Evolutionary conservation across 805 yeast genomes (phyloP), one percentile per base, ranked within the genome.

Genomic region (Pichia cephalocereana): DNA sequence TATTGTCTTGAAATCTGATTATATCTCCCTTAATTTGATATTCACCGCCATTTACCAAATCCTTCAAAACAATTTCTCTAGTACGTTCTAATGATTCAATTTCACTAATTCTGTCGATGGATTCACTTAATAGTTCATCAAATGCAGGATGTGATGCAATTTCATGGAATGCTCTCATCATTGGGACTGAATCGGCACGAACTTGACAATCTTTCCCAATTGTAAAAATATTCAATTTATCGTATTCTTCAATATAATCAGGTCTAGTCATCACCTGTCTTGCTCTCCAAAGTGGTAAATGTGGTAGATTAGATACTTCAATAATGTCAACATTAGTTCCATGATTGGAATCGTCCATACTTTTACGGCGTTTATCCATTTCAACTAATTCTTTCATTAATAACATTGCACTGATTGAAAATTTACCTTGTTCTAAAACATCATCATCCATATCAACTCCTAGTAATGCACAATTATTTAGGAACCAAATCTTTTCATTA

Each of bases 121-220:
- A 82, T 45, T 82, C 85, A 17, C 75, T 73, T 30, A 86, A 64
- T 23, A 86, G 65, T 49, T 80, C 75, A 41, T 83, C 81, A 54
- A 86, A 86, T 9, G 83, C 85, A 0, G 86, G 84, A 63, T 78
- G 80, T 3, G 77, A 67, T 2, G 82, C 82, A 45, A 86, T 83
- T 59, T 86, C 95, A 50, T 84, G 78, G 61, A 86, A 86, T 6
- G 91, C 95, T 55, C 90, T 74, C 95, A 86, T 84, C 95, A 86
- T 86, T 1, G 91, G 90, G 3, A 84, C 83, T 9, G 87, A 80
- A 61, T 86, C 95, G 0, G 95, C 91, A 36, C 84, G 69, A 3
- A 86, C 95, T 46, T 76, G 69, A 0, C 87, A 79, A 49, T 77
- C 74, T 0, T 86, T 77, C 64, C 86, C 93, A 46, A 86, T 79